A percentile compares a stretch with the other conserved stretches of the same genome.
These are phyloP conservation scores for Bonia amplexicaulis DNA, from an alignment of 176 grass and related monocot genomes.

Conservation along the genomic window DNA sequence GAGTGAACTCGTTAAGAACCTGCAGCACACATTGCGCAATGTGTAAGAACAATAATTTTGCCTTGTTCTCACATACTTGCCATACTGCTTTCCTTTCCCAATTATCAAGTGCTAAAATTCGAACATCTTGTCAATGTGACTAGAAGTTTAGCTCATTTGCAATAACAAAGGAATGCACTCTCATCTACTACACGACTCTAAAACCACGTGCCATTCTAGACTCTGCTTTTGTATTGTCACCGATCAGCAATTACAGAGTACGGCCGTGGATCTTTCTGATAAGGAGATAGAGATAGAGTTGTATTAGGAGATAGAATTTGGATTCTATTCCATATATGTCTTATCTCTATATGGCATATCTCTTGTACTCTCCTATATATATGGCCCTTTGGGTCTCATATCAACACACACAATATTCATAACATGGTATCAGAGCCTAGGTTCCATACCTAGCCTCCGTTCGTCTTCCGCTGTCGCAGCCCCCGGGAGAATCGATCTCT, in stretches of 20 bases:
- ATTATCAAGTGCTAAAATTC: not conserved
- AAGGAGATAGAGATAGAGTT: too few species aligned
- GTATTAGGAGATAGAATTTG: too few species aligned
- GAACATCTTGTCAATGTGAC: not conserved
- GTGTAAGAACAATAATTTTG: not conserved
- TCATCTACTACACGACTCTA: not conserved
- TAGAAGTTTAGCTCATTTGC: not conserved
- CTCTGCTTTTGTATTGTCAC: not conserved
- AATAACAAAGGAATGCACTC: not conserved
- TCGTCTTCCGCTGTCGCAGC: too few species aligned
- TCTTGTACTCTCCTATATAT: too few species aligned
- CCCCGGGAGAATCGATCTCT: too few species aligned
- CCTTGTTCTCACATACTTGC: not conserved
- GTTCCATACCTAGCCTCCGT: too few species aligned
- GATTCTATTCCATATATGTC: too few species aligned
- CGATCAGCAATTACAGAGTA: not conserved
- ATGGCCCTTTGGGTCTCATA: too few species aligned
- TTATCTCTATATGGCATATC: too few species aligned
- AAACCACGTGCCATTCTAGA: not conserved
- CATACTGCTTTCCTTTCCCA: not conserved
- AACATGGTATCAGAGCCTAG: too few species aligned
- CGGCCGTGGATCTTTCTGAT: not conserved
- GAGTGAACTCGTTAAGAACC: slow-evolving; percentile 76
- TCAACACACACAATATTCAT: too few species aligned
- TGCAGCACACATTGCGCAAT: not conserved